Evolutionary conservation across 2,329 filamentous ascomycete genomes (phyloP), one percentile per base, ranked within the genome.

Genomic region (Dactylellina sp.): DNA sequence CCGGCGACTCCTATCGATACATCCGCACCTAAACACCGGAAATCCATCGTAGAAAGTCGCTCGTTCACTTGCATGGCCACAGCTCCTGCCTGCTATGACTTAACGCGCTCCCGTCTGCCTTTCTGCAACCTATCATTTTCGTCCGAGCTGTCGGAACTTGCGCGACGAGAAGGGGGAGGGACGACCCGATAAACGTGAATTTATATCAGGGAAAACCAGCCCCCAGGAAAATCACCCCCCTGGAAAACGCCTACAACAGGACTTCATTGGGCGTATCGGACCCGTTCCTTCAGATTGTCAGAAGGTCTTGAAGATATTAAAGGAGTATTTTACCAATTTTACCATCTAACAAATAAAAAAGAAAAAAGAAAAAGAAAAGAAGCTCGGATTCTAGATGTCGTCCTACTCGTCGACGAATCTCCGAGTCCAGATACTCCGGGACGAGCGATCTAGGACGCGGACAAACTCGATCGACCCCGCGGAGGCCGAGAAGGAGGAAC

Each of bases 401-500:
- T 74, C 70, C 61, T 74, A 66, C 53, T 55, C 70, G 70, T 74
- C 70, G 47, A 74, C 70, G 32, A 74, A 74, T 66, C 70, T 74
- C 61, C 70, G 70, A 47, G 70, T 74, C 32, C 70, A 74, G 61
- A 63, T 74, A 53, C 70, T 74, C 70, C 70, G 70, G 42, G 70
- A 74, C 25, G 70, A 74, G 37, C 70, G 70, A 62, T 74, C 70
- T 42, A 66, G 70, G 56, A 77, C 76, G 75, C 75, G 77, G 76
- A 78, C 77, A 75, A 71, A 76, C 64, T 78, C 77, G 46, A 70
- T 78, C 59, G 77, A 77, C 32, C 75, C 62, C 68, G 77, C 75
- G 62, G 77, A 76, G 74, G 65, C 75, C 56, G 77, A 78, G 62
- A 78, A 78, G 68, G 77, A 78, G 47, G 77, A 78, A 71, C 75